Conservation (phyloP, 441 rosid species). For the Gossypium gossypioides region DNA sequence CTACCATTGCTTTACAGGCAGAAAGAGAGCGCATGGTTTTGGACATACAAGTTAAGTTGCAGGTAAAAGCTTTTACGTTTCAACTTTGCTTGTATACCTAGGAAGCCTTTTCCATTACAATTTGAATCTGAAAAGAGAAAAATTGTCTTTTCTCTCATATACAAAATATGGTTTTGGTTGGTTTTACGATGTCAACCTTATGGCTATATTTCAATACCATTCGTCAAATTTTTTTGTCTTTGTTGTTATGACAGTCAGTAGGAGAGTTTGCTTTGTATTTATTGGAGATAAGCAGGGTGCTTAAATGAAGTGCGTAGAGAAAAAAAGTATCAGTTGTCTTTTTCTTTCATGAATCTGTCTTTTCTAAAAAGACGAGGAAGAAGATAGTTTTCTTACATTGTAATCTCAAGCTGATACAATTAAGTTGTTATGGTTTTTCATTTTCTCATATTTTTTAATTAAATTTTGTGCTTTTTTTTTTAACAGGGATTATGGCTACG, state of each 20-base stretch:
- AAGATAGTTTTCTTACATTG: not conserved
- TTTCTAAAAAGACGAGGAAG: not conserved
- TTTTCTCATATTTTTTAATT: not conserved
- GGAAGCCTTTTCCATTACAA: not conserved
- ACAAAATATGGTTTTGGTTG: not conserved
- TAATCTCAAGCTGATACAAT: constrained; percentile 9
- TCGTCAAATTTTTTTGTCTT: not conserved
- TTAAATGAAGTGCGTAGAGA: not conserved
- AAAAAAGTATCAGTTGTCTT: not conserved
- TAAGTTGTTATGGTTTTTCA: constrained; percentile 13
- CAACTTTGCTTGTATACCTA: constrained; percentile 1
- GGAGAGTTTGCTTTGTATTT: not conserved
- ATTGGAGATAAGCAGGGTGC: not conserved
- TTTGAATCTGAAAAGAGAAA: not conserved
- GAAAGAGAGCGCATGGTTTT: constrained; percentile 97
- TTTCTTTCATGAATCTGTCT: not conserved
- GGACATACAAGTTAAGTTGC: constrained; percentile 97
- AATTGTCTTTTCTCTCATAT: not conserved
- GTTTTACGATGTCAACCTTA: not conserved
- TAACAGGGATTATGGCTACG: constrained; percentile 92
- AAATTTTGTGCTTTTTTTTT: constrained; percentile 17
- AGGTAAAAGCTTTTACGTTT: constrained; percentile 38
- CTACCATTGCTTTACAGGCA: constrained; percentile 44
- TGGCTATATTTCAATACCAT: not conserved
- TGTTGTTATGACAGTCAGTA: not conserved